A percentile compares a stretch with the other conserved stretches of the same genome.
These are phyloP conservation scores for Diplogelasinospora grovesii DNA, from an alignment of 495 filamentous ascomycete species.

Conservation along the genomic window DNA sequence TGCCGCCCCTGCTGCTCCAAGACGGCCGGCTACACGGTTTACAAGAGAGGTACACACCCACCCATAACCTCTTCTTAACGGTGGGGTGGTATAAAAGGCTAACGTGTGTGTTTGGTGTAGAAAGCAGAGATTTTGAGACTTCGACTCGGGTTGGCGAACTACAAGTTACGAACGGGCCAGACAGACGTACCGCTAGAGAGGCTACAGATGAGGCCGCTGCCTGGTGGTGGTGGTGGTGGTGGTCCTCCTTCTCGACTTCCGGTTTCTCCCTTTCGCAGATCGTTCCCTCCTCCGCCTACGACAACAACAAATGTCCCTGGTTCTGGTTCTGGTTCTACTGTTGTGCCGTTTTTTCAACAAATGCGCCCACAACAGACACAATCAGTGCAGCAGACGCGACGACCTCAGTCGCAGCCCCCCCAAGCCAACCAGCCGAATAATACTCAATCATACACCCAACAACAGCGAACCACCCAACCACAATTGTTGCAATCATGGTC, in stretches of 20 bases:
- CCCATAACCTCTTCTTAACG: not conserved
- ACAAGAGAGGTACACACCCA: conserved; percentile 29
- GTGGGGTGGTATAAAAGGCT: not conserved
- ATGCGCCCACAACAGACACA: no score
- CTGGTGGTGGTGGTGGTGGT: conserved; percentile 2
- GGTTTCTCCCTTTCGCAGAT: not conserved
- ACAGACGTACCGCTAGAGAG: conserved; percentile 41
- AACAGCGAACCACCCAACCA: no score
- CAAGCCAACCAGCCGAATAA: no score
- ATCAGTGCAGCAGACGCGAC: no score
- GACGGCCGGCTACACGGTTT: conserved; percentile 14
- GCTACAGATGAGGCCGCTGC: conserved; percentile 25
- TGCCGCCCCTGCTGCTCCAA: conserved; percentile 4
- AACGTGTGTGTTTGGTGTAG: conserved; percentile 14
- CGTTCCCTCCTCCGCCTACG: not conserved
- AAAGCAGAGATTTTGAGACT: conserved; percentile 45
- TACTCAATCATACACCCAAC: no score
- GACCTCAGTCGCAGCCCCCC: no score
- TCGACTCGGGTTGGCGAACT: conserved; percentile 43
- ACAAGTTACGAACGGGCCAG: conserved; percentile 49
- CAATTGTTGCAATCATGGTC: no score
- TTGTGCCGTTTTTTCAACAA: no score
- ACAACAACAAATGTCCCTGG: no score
- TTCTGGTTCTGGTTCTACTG: no score
- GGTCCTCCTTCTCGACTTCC: no score